Base-by-base conservation (phyloP, 73 alveolate species). In the Effrenium voratum region DNA sequence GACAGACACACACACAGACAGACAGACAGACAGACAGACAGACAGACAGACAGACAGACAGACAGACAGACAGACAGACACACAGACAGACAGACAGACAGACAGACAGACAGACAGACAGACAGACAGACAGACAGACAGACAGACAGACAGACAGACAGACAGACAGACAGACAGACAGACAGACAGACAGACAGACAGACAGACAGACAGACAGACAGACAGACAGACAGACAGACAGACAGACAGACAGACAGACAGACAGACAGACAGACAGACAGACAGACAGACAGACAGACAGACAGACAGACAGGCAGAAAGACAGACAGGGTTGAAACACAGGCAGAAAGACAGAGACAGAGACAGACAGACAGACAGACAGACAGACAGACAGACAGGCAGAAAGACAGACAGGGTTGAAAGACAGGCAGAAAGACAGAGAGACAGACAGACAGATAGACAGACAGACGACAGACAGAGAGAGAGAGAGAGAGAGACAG, bases 1-100 rank as follows among this genome's bases (percentile, higher is more conserved):
- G 82, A 70, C 82, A 70, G 82, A 70, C 82, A 70, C 41, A 70
- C 82, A 70, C 41, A 70, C 82, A 70, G 82, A 70, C 82, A 70
- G 82, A 70, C 82, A 70, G 50, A 34, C 82, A 2, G 32, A 19
- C 47, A 32, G 36, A 19, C n/a, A n/a, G n/a, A 34, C 84, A 26
- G 10, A 32, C 8, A 44, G 4, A 15, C 84, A 73, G 26, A 26
- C 50, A 26, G n/a, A 40, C 84, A 26, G 10, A 26, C 3, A 40
- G 19, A 32, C 13, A 32, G 84, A 16, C 15, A 32, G 49, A 26
- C 41, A 5, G 50, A 34, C 12, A 34, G 47, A 26, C 84, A 26
- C 41, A 15, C 19, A 26, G 84, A 15, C 19, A 26, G 32, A 40
- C 50, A 26, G n/a, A 5, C 19, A 5, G 13, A 73, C 84, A 26